Evolutionary conservation across 768 basidiomycete genomes (phyloP), one percentile per base, ranked within the genome.

Genomic region (Pisolithus sp.): DNA sequence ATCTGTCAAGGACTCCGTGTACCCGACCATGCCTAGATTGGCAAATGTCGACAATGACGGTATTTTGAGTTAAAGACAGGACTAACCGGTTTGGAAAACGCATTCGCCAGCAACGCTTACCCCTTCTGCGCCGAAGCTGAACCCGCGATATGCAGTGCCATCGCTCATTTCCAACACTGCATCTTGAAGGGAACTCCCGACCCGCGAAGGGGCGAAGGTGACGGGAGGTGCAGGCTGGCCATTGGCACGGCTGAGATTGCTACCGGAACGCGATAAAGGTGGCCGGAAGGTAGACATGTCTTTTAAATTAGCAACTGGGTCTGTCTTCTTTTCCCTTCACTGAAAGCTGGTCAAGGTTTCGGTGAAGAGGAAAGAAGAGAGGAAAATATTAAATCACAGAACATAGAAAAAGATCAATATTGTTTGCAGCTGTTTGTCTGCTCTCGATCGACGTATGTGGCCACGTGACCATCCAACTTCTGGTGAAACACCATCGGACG

Each of bases 51-150:
- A 58, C 57, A 52, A 47, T 42, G 46, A 48, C 48, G 21, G 38
- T 42, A 39, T 30, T 47, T 40, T 36, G 54, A 48, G 24, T 52
- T 20, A 21, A 53, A 47, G 55, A 52, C 48, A 56, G 43, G 62
- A 59, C 86, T 67, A 63, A 94, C 96, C 96, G 38, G 96, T 99
- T 75, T 97, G 95, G 74, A 99, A 99, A 64, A 99, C 96, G 69
- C 96, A 98, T 80, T 99, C 96, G 61, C 96, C 96, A 17, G 95
- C 80, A 30, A 95, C 78, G 64, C 90, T 93, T 71, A 92, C 94
- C 43, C 79, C 81, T 60, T 91, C 80, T 4, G 92, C 93, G 62
- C 96, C 96, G 64, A 99, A 98, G 63, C 88, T 92, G 66, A 89
- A 84, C 34, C 96, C 96, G 51, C 86, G 76, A 62, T 83, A 90